Evolutionary conservation across 139 green algal genomes (phyloP), one percentile per base, ranked within the genome.

Genomic region (Coelastrella sp.): DNA sequence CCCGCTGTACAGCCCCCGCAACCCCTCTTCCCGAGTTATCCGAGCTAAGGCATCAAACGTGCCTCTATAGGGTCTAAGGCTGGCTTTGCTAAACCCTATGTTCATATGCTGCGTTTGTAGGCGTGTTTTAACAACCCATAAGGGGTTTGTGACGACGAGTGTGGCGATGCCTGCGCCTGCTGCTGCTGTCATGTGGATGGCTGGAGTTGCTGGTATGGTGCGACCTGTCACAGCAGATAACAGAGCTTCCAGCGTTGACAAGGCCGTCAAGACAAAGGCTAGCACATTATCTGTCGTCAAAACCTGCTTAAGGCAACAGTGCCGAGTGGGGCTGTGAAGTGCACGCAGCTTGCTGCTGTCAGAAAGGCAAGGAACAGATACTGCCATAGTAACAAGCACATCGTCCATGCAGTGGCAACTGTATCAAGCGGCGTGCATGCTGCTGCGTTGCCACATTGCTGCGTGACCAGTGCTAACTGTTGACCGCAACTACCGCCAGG

Each of bases 51-150:
- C 96, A 77, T 97, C 92, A 10, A 96, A 91, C 4, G 96, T 98
- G 4, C 90, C 77, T 10, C 77, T 10, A 79, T 92, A 92, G 8
- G 79, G 85, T 58, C 6, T 87, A 22, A 88, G 73, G 14, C 23
- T 74, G 60, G 22, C 59, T 54, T 86, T 90, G 76, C 80, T 80
- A 14, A 91, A 86, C 20, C 76, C 74, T 3, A 96, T 83, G 56
- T 83, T 65, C 94, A 98, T 94, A 80, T 96, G 86, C 89, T 98
- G 96, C 8, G 95, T 97, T 93, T 99, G 97, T 86, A 99, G 94
- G 6, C 98, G 93, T 23, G 98, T 99, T 90, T 99, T 99, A 32
- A 99, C 96, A 4, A 99, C 98, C 97, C 97, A 99, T 57, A 99
- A 86, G 6, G 98, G 98, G 92, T 99, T 99, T 73, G 98, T 99